Evolutionary conservation across 148 eudicot species (phyloP).

Genomic region (Oxyria digyna): DNA sequence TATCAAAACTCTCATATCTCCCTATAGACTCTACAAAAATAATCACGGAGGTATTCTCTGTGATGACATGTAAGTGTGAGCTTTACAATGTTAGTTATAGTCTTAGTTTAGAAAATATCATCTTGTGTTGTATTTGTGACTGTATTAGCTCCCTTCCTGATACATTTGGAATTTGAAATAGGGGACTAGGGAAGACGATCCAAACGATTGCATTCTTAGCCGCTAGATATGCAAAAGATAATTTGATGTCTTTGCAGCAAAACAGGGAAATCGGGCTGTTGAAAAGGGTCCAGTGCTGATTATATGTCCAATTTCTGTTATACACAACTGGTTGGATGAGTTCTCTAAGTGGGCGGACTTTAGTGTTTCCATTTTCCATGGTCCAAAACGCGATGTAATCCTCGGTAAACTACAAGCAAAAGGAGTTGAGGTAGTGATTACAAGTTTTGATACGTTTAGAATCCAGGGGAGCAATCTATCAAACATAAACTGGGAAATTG

Average conservation of each 20-base stretch:
- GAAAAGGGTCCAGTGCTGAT: constrained; percentile 66
- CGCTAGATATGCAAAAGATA: constrained; percentile 78
- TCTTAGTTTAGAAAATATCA: not conserved
- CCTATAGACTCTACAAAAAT: constrained; percentile 61
- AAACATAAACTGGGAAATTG: constrained; percentile 65
- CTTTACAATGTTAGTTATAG: too few species aligned
- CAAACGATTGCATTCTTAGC: constrained; percentile 95
- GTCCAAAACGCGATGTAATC: constrained; percentile 77
- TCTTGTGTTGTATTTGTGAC: not conserved
- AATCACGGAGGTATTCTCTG: constrained; percentile 96
- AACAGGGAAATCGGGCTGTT: constrained; percentile 16
- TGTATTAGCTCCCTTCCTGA: not conserved
- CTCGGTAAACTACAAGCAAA: constrained; percentile 53
- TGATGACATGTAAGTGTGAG: constrained; percentile 78
- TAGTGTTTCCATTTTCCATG: constrained; percentile 74
- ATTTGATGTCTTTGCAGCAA: constrained; percentile 12
- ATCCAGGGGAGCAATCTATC: constrained; percentile 57
- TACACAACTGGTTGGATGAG: constrained; percentile 85
- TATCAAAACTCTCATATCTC: too few species aligned
- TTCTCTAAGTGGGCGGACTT: constrained; percentile 86
- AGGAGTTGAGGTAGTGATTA: constrained; percentile 65
- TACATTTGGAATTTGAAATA: constrained; percentile 15
- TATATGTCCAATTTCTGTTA: constrained; percentile 80
- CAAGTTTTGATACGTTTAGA: constrained; percentile 90
- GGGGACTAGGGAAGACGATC: constrained; percentile 98